Percentiles rank a stretch among this genome's conserved stretches.
These are phyloP conservation scores for Cymbopogon citratus DNA, from an alignment of 176 grass and related monocot species.

Conservation along the genomic window DNA sequence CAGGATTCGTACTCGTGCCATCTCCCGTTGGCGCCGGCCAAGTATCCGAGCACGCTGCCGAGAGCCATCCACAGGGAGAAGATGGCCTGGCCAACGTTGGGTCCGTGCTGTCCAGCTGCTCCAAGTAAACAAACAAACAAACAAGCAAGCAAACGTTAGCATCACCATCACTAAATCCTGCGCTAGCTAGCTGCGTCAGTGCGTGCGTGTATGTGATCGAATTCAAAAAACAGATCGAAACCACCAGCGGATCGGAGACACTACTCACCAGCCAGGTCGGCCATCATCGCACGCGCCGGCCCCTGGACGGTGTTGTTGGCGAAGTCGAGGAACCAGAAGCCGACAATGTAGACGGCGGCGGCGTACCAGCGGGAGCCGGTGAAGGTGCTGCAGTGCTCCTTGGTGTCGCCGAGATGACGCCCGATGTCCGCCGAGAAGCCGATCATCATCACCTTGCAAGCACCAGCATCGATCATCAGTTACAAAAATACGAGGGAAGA, in stretches of 20 bases:
- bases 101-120: slow-evolving; percentile 37
- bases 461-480: not conserved
- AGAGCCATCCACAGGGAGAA: slow-evolving; percentile 91
- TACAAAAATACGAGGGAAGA: not conserved
- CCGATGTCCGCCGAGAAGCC: slow-evolving; percentile 91
- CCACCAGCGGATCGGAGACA: not conserved
- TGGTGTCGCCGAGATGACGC: slow-evolving; percentile 59
- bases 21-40: slow-evolving; percentile 45
- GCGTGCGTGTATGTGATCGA: too few relatives aligned
- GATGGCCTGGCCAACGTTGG: slow-evolving; percentile 50
- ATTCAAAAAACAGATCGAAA: too few relatives aligned
- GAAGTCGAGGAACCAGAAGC: slow-evolving; percentile 94
- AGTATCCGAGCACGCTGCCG: slow-evolving; percentile 78
- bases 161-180: not conserved
- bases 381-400: slow-evolving; percentile 64
- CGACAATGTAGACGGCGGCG: slow-evolving; percentile 58
- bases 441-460: slow-evolving; percentile 37
- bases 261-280: slow-evolving; percentile 40
- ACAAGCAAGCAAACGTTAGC: too few relatives aligned
- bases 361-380: slow-evolving; percentile 56
- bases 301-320: slow-evolving; percentile 87
- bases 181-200: too few relatives aligned
- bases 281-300: slow-evolving; percentile 48
- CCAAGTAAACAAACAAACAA: not conserved
- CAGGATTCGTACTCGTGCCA: slow-evolving; percentile 41